These are phyloP conservation scores for Lomentospora prolificans DNA, from an alignment of 2,329 filamentous ascomycete species.

Conservation along the genomic window DNA sequence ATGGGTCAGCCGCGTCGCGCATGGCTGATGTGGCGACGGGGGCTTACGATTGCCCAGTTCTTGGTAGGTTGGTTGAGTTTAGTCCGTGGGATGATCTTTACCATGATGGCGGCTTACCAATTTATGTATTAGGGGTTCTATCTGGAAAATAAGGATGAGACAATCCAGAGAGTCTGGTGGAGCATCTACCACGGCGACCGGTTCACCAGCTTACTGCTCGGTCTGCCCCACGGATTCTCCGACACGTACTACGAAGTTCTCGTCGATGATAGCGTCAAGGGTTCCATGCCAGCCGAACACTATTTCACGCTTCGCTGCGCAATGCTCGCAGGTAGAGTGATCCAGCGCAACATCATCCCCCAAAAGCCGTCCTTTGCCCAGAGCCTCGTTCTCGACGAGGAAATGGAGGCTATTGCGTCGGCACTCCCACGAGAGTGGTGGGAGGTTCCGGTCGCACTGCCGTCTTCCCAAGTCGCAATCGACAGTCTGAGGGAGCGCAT, in stretches of 20 bases:
- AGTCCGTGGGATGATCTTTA: neutral
- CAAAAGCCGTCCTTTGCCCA: constrained; percentile 16
- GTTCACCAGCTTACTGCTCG: constrained; percentile 32
- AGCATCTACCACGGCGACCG: constrained; percentile 24
- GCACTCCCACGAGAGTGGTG: neutral
- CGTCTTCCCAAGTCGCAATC: constrained; percentile 19
- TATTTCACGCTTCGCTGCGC: constrained; percentile 17
- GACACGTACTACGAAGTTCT: constrained; percentile 13
- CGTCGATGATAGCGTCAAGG: neutral
- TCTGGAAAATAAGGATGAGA: constrained; percentile 18
- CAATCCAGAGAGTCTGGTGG: constrained; percentile 16
- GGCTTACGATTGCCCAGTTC: constrained; percentile 29
- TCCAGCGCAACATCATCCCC: constrained; percentile 27
- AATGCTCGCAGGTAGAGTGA: constrained; percentile 28
- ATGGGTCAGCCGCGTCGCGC: constrained; percentile 31
- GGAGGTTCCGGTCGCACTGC: neutral
- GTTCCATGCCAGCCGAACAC: constrained; percentile 7
- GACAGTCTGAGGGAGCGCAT: constrained; percentile 24
- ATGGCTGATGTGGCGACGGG: constrained; percentile 31
- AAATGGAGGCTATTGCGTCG: neutral
- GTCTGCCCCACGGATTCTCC: constrained; percentile 22
- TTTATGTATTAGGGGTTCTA: constrained; percentile 10
- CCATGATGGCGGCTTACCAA: too few species aligned
- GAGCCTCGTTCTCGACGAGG: neutral
- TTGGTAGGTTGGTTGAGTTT: constrained; percentile 22